phyloP scores from a whole-genome alignment of 441 rosid genomes.

The Mallotus repandus region DNA sequence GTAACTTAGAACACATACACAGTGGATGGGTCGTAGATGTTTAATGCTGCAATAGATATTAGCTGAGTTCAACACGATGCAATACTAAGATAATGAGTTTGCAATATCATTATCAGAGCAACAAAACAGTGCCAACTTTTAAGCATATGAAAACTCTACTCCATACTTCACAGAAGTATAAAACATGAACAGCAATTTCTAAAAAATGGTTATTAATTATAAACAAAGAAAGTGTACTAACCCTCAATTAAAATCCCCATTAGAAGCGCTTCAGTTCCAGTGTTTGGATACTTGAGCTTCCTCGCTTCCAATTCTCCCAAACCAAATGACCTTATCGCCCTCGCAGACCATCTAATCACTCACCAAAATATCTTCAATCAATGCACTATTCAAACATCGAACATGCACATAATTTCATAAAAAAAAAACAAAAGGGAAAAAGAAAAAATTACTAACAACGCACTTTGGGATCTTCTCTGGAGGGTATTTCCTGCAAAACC shows the following conservation, averaged over 20 bases:
- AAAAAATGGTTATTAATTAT: neutral
- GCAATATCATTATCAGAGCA: neutral
- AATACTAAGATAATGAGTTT: neutral
- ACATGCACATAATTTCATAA: neutral
- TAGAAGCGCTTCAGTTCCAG: conserved; percentile 82
- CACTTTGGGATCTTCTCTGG: conserved; percentile 61
- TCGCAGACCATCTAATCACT: conserved; percentile 80
- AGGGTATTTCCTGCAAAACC: conserved; percentile 51
- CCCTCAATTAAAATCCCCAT: conserved; percentile 93
- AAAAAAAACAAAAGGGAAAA: neutral
- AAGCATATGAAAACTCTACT: neutral
- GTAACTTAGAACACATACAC: neutral
- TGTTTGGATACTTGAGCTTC: conserved; percentile 78
- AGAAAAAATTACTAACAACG: conserved; percentile 26
- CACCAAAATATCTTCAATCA: conserved; percentile 16
- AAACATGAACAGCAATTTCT: neutral
- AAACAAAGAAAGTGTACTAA: conserved; percentile 31
- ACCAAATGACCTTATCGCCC: conserved; percentile 75
- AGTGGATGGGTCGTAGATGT: too few relatives aligned
- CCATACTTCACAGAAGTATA: neutral
- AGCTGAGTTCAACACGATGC: neutral
- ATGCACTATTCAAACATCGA: neutral
- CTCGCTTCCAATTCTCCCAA: conserved; percentile 84
- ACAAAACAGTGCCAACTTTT: neutral
- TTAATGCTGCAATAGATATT: too few relatives aligned